These are phyloP conservation scores for Cymodocea nodosa DNA, from an alignment of 116 monocot species.

Conservation along the genomic window DNA sequence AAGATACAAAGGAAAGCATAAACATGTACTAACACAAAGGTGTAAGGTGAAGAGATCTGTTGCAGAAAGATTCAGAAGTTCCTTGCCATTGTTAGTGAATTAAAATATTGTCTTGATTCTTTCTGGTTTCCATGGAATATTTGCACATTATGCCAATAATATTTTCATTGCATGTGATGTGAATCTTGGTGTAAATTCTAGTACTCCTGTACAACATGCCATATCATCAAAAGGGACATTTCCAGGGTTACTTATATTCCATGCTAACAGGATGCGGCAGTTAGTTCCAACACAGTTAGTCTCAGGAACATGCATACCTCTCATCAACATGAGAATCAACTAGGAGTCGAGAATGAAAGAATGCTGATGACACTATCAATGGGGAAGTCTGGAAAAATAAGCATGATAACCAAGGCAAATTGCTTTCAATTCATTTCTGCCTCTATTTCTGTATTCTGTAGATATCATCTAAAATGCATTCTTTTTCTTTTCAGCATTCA, in stretches of 20 bases:
- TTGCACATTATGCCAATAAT: too few species aligned
- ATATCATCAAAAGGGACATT: too few species aligned
- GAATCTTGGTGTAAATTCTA: too few species aligned
- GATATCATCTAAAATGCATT: background rate
- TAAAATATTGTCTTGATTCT: too few species aligned
- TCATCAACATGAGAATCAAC: conserved; percentile 9
- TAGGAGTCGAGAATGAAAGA: conserved; percentile 50
- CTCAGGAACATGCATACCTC: conserved; percentile 13
- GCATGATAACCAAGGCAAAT: background rate
- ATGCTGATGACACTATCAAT: conserved; percentile 46
- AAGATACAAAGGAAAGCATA: too few species aligned
- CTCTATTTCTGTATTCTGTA: background rate
- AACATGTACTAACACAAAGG: too few species aligned
- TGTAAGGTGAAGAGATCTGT: too few species aligned
- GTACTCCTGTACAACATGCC: too few species aligned
- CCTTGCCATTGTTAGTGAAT: too few species aligned
- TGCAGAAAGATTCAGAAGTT: too few species aligned
- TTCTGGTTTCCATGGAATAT: too few species aligned
- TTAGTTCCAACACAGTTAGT: conserved; percentile 5
- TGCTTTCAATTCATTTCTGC: background rate
- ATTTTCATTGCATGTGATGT: too few species aligned
- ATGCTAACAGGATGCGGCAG: conserved; percentile 37
- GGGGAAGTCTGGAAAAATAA: conserved; percentile 6
- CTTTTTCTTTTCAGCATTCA: conserved; percentile 30
- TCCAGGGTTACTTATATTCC: background rate